These are phyloP conservation scores for Hypoxylon sp. DNA, from an alignment of 2,329 filamentous ascomycete genomes.

Conservation along the genomic window DNA sequence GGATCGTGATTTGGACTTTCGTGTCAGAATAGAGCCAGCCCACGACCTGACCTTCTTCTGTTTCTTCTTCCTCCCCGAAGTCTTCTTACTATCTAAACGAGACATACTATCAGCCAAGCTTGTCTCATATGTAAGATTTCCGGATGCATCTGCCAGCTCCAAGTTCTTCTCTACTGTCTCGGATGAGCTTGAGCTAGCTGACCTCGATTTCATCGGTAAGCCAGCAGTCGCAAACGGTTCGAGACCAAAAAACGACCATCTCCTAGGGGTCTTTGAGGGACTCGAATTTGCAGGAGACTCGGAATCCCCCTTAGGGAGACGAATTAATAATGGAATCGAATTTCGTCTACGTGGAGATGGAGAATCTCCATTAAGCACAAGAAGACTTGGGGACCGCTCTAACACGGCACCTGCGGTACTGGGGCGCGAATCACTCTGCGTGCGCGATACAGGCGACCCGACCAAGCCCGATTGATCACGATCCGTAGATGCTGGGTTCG, in stretches of 20 bases:
- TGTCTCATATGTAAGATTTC: constrained; percentile 57
- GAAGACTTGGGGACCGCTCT: constrained; percentile 63
- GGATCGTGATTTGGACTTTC: constrained; percentile 69
- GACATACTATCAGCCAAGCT: constrained; percentile 45
- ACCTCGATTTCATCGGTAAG: constrained; percentile 64
- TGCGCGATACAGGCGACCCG: constrained; percentile 59
- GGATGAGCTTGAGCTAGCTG: constrained; percentile 63
- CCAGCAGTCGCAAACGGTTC: constrained; percentile 66
- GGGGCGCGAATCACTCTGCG: constrained; percentile 68
- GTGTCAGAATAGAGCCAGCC: constrained; percentile 76
- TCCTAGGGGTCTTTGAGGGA: constrained; percentile 67
- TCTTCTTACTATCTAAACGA: constrained; percentile 51
- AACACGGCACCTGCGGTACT: constrained; percentile 81
- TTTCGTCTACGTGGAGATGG: constrained; percentile 67
- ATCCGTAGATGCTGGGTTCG: constrained; percentile 61
- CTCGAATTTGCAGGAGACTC: constrained; percentile 60
- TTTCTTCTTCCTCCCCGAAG: constrained; percentile 64
- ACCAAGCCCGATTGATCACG: constrained; percentile 58
- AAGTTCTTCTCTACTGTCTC: constrained; percentile 56
- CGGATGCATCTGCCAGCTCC: constrained; percentile 53
- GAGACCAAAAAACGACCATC: constrained; percentile 74
- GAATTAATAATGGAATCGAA: constrained; percentile 70
- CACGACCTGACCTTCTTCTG: constrained; percentile 83
- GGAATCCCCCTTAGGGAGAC: constrained; percentile 57
- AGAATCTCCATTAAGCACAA: constrained; percentile 53